These are phyloP conservation scores for Linderina pennispora DNA, from an alignment of 192 early-diverging fungal genomes.

Conservation along the genomic window DNA sequence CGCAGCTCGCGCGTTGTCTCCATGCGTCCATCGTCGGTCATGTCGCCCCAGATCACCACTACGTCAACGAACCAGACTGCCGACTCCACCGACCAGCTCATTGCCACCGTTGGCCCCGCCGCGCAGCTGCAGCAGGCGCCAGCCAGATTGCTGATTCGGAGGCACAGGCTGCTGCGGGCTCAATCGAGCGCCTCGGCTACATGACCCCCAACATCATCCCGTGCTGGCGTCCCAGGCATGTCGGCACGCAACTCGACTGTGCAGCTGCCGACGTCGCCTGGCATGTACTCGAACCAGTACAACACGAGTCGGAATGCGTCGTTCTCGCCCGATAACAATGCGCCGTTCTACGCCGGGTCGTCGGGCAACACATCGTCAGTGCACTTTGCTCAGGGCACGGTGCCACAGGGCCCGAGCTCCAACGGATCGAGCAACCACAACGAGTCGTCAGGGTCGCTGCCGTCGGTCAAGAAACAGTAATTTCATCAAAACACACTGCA, in stretches of 20 bases:
- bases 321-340: background rate
- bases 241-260: slow-evolving; percentile 5
- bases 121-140: slow-evolving; percentile 28
- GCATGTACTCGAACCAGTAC: too few species aligned
- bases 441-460: too few species aligned
- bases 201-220: slow-evolving; percentile 45
- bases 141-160: slow-evolving; percentile 19
- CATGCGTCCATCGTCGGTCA: slow-evolving; percentile 18
- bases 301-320: background rate
- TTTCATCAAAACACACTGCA: too few species aligned
- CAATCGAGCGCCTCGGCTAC: slow-evolving; percentile 45
- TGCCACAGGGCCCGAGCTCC: too few species aligned
- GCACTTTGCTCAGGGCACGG: background rate
- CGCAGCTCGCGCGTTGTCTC: slow-evolving; percentile 26
- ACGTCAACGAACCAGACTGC: slow-evolving; percentile 1
- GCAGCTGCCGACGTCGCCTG: background rate
- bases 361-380: background rate
- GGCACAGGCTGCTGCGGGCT: slow-evolving; percentile 33
- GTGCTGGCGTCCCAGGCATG: slow-evolving; percentile 29
- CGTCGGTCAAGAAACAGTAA: too few species aligned
- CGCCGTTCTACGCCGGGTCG: background rate
- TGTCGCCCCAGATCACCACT: slow-evolving; percentile 1
- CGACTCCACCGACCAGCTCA: slow-evolving; percentile 13
- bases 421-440: too few species aligned
- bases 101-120: slow-evolving; percentile 18